Base-by-base conservation (phyloP, 1,284 basidiomycete genomes). In the Ceratobasidium sp. region DNA sequence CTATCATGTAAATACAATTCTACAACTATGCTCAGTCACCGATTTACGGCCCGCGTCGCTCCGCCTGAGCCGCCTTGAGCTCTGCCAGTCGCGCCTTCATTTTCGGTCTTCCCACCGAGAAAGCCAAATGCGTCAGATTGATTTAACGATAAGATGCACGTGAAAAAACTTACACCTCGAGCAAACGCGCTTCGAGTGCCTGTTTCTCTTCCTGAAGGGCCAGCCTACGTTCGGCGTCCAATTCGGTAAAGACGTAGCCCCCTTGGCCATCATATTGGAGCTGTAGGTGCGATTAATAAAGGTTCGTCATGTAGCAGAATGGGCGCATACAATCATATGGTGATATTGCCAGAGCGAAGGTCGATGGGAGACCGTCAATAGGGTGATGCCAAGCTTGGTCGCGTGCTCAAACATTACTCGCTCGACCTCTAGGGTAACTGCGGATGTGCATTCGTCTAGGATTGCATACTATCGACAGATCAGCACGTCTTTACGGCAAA, bases 321-420 rank as follows among this genome's bases (percentile, higher is more conserved):
- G 25, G n/a, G 34, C 5, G 57, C 71, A 65, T 38, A 95, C 60
- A 53, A 64, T 64, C 60, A 64, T 64, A 38, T 64, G 60, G 35
- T 64, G 60, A n/a, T 64, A 64, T 77, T 94, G 94, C 94, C 95
- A 98, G 73, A 98, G 79, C 40, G 92, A 94, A 12, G 95, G 93
- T 15, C 93, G 87, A 80, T 96, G 94, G 25, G 92, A 94, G 49
- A 96, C 94, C 0, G 94, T 96, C 74, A 97, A 81, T 32, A 96
- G 84, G 0, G 94, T 96, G 75, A 96, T 96, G 0, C 91, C 92
- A 20, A 96, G 82, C 52, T 84, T 81, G 0, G 92, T 94, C 0
- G 96, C 96, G 76, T 94, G 87, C 76, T 96, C 93, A 88, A 98
- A 99, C 94, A 98, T 97, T 80, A 87, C 82, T 68, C 90, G 93